phyloP scores from a whole-genome alignment of 345 rosid genomes.

The Pseudoturritis turrita region DNA sequence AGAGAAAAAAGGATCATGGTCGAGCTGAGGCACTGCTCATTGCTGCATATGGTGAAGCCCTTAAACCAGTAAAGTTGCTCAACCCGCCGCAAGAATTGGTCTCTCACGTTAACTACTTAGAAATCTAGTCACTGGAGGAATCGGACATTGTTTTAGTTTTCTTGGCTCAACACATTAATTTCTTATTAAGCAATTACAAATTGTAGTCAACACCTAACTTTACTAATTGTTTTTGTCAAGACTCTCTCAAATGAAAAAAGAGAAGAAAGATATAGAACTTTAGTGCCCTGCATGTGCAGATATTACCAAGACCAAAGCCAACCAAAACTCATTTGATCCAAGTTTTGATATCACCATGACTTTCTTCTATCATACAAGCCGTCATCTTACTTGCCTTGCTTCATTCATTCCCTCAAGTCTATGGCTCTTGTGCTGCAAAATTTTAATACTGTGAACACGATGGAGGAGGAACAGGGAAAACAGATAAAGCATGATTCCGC shows the following conservation, averaged over 20 bases:
- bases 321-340: no score
- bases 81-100: constrained; percentile 19
- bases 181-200: background rate
- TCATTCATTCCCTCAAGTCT: no score
- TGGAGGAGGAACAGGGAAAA: no score
- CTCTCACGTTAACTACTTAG: constrained; percentile 13
- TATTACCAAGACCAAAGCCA: no score
- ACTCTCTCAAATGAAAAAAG: background rate
- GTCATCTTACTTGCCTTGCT: no score
- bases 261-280: background rate
- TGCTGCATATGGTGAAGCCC: constrained; percentile 72
- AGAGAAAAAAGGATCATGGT: constrained; percentile 88
- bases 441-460: no score
- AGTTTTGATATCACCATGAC: no score
- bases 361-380: no score
- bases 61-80: constrained; percentile 32
- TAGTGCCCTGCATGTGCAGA: no score
- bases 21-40: constrained; percentile 89
- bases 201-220: background rate
- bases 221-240: background rate
- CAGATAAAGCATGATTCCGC: no score
- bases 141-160: background rate
- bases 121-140: constrained; percentile 4
- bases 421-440: no score
- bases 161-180: background rate